Percentiles rank a stretch among this genome's conserved stretches.
These are phyloP conservation scores for Tolypocladium inflatum DNA, from an alignment of 2,329 filamentous ascomycete species.

Conservation along the genomic window DNA sequence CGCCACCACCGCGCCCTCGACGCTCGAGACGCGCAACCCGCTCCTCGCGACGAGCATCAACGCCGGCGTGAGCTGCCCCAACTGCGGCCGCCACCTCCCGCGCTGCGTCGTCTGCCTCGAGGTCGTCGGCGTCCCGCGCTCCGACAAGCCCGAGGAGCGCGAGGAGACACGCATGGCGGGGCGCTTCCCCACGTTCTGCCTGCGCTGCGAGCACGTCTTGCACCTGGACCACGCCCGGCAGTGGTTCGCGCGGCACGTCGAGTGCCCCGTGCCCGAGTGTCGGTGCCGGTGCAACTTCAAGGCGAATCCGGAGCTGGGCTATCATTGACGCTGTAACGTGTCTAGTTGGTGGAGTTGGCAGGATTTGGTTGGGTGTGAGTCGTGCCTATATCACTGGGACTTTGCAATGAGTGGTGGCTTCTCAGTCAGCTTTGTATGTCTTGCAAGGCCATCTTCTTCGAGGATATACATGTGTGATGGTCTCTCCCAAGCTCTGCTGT, in stretches of 20 bases:
- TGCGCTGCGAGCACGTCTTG: conserved; percentile 58
- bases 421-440: neutral
- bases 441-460: neutral
- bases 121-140: conserved; percentile 54
- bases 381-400: neutral
- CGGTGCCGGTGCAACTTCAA: conserved; percentile 54
- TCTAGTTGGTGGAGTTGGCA: neutral
- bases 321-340: conserved; percentile 21
- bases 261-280: conserved; percentile 62
- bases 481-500: neutral
- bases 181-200: conserved; percentile 58
- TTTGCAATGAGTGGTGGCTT: neutral
- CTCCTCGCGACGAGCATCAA: conserved; percentile 47
- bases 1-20: conserved; percentile 10
- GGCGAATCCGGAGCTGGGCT: conserved; percentile 49
- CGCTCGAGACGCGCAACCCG: conserved; percentile 37
- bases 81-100: conserved; percentile 56
- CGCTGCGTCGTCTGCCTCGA: conserved; percentile 60
- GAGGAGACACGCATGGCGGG: conserved; percentile 40
- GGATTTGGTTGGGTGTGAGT: neutral
- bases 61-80: conserved; percentile 55
- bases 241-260: conserved; percentile 56
- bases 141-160: conserved; percentile 44
- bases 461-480: neutral
- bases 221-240: conserved; percentile 58